Percentiles rank a stretch among this genome's conserved stretches.
These are phyloP conservation scores for Ceratobasidium papillatum DNA, from an alignment of 1,284 basidiomycete genomes.

Conservation along the genomic window DNA sequence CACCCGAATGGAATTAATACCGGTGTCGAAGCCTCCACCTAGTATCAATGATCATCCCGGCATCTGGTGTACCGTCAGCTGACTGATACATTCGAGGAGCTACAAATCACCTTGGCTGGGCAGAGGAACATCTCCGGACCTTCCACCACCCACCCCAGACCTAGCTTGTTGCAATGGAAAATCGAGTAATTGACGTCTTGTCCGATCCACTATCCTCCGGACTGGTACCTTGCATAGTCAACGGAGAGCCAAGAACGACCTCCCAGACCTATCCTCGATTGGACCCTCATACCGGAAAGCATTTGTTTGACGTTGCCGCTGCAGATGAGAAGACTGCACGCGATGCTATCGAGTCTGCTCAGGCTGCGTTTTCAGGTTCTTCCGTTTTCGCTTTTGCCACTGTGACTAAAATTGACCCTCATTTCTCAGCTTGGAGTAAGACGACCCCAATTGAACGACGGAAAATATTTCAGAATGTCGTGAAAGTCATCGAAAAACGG, in stretches of 20 bases:
- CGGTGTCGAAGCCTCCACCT: not conserved
- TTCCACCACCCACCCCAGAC: not conserved
- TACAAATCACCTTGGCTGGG: not conserved
- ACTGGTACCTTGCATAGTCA: slow-evolving; percentile 48
- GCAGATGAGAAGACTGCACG: slow-evolving; percentile 43
- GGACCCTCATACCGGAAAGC: slow-evolving; percentile 46
- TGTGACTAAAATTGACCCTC: not conserved
- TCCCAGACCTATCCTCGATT: slow-evolving; percentile 47
- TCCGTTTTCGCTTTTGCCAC: not conserved
- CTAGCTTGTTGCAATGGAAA: not conserved
- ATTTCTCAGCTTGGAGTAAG: slow-evolving; percentile 39
- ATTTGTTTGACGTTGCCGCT: slow-evolving; percentile 45
- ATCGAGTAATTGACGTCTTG: slow-evolving; percentile 4
- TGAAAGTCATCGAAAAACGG: slow-evolving; percentile 44
- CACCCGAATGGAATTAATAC: too few relatives aligned
- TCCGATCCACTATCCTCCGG: slow-evolving; percentile 3
- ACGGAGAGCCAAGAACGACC: slow-evolving; percentile 46
- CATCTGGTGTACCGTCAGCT: not conserved
- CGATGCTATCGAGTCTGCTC: slow-evolving; percentile 44
- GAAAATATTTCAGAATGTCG: slow-evolving; percentile 46
- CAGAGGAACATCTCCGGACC: not conserved
- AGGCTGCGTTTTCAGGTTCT: slow-evolving; percentile 34
- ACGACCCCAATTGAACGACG: slow-evolving; percentile 45
- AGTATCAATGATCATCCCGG: too few relatives aligned
- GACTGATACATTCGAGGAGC: not conserved